Base-by-base conservation (phyloP, 83 land plant species). In the Larix sibirica region DNA sequence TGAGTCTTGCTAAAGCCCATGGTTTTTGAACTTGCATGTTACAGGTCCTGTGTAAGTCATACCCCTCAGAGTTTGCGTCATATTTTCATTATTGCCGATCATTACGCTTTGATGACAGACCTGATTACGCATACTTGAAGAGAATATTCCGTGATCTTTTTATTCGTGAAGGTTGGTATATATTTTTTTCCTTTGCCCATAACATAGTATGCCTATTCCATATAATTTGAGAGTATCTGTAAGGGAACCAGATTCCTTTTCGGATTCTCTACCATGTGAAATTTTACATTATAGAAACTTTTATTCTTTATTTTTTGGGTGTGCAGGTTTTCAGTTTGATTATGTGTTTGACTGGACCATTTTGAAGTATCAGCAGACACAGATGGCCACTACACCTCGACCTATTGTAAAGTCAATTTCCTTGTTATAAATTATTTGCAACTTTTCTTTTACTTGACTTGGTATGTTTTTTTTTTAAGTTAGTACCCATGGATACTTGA, bases 281-380 rank as follows among this genome's bases (percentile, higher is more conserved):
- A 12, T 54, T 54, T 54, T 54, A 54, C 58, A 12, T 54, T 54
- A 12, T 1, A 12, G 58, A 54, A 54, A 54, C 2, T 54, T 54
- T 54, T 2, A 12, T 56, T 77, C 21, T n/a, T 4, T 38, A 10
- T 36, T 24, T 54, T 24, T 38, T 13, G 69, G 20, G 81, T 18
- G 10, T 81, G 60, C 81, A 88, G 87, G 91, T 17, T 89, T 89
- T 76, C 89, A 88, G 33, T 88, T 88, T 83, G 92, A 90, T 73
- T 90, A 88, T 83, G 88, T 90, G 2, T 90, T 88, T 84, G 92
- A 90, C 79, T 90, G 92, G 92, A 90, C 92, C 58, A 90, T 90
- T 58, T 86, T 88, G 82, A 90, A 88, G 87, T 88, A 90, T 80
- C 90, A 90, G 78, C 92, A 89, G 74, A 84, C 92, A 47, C 92